These are phyloP conservation scores for Nakazawaea sp. DNA, from an alignment of 805 yeast species.

Conservation along the genomic window DNA sequence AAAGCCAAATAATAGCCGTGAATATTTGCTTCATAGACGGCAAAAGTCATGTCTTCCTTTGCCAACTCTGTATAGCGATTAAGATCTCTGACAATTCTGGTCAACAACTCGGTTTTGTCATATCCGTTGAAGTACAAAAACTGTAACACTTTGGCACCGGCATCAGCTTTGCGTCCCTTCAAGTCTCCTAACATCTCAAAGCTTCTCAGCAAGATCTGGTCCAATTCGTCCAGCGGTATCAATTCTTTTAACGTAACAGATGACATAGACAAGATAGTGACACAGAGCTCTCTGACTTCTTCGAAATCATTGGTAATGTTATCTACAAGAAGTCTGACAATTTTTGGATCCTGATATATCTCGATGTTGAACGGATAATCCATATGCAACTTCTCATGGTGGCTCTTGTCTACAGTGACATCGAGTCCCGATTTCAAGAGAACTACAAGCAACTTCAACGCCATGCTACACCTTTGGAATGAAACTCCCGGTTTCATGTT, in stretches of 20 bases:
- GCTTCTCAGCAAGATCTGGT: slow-evolving; percentile 16
- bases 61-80: slow-evolving; percentile 27
- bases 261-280: slow-evolving; percentile 36
- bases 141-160: slow-evolving; percentile 66
- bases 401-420: slow-evolving; percentile 26
- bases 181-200: slow-evolving; percentile 28
- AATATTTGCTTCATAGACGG: slow-evolving; percentile 43
- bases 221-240: slow-evolving; percentile 15
- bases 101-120: slow-evolving; percentile 20
- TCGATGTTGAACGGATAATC: slow-evolving; percentile 41
- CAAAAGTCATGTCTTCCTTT: slow-evolving; percentile 26
- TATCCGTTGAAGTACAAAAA: slow-evolving; percentile 29
- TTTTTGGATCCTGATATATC: slow-evolving; percentile 28
- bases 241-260: slow-evolving; percentile 27
- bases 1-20: slow-evolving; percentile 70
- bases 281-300: slow-evolving; percentile 58
- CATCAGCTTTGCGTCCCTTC: slow-evolving; percentile 64
- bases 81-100: slow-evolving; percentile 17
- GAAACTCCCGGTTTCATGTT: slow-evolving; percentile 51
- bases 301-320: slow-evolving; percentile 66
- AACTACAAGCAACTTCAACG: slow-evolving; percentile 38
- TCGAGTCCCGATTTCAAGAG: slow-evolving; percentile 55
- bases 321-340: slow-evolving; percentile 48
- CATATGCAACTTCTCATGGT: slow-evolving; percentile 37
- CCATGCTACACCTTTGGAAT: slow-evolving; percentile 43